phyloP scores from a whole-genome alignment of 176 grass and related monocot genomes.

The Hyparrhenia diplandra region DNA sequence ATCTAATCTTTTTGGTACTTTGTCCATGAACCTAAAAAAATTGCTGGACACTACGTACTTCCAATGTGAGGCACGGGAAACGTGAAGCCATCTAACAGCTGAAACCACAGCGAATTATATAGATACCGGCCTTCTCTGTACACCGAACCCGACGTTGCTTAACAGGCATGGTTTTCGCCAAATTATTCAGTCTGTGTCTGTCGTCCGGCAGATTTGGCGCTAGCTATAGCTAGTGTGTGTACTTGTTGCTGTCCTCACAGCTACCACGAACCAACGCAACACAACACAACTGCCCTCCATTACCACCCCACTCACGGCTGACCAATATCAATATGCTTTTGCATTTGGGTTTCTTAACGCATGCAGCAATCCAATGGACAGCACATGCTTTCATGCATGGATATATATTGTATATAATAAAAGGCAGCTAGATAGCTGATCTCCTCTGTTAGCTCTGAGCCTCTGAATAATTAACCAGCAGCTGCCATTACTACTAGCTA shows the following conservation, averaged over 20 bases:
- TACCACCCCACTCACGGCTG: constrained; percentile 16
- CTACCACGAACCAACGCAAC: neutral
- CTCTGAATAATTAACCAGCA: neutral
- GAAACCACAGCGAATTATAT: neutral
- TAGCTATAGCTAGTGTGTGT: constrained; percentile 1
- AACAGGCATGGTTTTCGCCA: neutral
- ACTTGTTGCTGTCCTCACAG: constrained; percentile 23
- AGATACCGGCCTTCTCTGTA: too few relatives aligned
- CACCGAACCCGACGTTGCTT: constrained; percentile 17
- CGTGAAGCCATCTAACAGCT: neutral
- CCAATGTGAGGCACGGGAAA: neutral
- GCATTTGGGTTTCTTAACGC: constrained; percentile 2
- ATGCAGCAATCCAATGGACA: neutral
- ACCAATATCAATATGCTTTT: neutral
- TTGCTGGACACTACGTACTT: neutral
- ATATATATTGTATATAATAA: neutral
- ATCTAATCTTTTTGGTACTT: neutral
- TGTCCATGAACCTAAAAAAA: neutral
- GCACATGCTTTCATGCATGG: neutral
- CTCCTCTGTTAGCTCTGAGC: too few relatives aligned
- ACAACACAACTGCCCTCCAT: constrained; percentile 16
- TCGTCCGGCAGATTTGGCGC: constrained; percentile 42
- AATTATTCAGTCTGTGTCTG: neutral
- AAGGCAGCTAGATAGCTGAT: neutral
- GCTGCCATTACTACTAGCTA: too few relatives aligned